phyloP scores from a whole-genome alignment of 1,139 yeast genomes.

The Dujonia santamariae region DNA sequence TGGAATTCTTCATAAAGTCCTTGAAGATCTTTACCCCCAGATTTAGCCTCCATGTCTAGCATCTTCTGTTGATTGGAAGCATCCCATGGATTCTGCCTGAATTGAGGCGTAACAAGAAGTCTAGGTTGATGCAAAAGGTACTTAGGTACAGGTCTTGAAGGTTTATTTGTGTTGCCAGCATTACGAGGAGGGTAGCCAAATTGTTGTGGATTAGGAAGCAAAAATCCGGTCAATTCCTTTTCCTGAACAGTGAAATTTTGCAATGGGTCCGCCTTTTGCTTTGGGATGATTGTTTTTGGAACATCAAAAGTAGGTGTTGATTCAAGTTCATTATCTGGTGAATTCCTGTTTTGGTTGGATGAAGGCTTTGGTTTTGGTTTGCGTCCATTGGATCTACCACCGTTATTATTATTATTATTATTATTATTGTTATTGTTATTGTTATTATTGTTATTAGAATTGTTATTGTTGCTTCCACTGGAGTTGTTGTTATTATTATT shows the following conservation, averaged over 20 bases:
- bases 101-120: constrained; percentile 31
- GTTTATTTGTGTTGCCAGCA: not conserved
- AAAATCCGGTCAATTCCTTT: constrained; percentile 24
- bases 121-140: constrained; percentile 38
- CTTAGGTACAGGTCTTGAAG: constrained; percentile 34
- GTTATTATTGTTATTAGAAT: too few species aligned
- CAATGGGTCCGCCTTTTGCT: constrained; percentile 18
- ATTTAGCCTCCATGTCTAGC: constrained; percentile 32
- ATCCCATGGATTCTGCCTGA: constrained; percentile 40
- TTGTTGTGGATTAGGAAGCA: constrained; percentile 24
- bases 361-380: constrained; percentile 2
- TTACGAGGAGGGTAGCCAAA: constrained; percentile 25
- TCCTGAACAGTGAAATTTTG: constrained; percentile 23
- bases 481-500: constrained; percentile 3
- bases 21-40: constrained; percentile 36
- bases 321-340: not conserved
- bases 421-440: constrained; percentile 8
- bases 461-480: constrained; percentile 6
- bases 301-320: constrained; percentile 11
- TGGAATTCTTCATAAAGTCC: constrained; percentile 56
- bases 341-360: constrained; percentile 1
- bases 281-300: constrained; percentile 20
- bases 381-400: constrained; percentile 2
- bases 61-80: constrained; percentile 37
- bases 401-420: not conserved